Evolutionary conservation across 2,329 filamentous ascomycete species (phyloP), one percentile per base, ranked within the genome.

Genomic region (Hypoxylon sp.): DNA sequence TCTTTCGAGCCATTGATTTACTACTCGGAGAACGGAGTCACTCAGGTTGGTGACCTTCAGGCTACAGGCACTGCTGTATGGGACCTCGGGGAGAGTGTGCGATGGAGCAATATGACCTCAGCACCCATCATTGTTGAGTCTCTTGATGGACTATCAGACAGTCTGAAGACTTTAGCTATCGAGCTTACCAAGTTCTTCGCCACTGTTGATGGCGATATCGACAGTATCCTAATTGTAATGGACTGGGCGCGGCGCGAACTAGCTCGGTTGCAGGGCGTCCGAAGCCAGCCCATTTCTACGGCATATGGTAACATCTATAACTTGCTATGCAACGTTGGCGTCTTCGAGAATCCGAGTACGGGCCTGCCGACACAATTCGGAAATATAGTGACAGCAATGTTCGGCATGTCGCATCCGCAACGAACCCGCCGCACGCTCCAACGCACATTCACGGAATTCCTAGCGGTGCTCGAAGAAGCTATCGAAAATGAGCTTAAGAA

Each of bases 1-100:
- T 93, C 93, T 8, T 97, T 97, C 75, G 95, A 97, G 78, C 95
- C 95, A 5, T 85, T 97, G 46, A 96, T 98, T 67, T 96, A 96
- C 81, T 97, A 96, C 76, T 97, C 94, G 0, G 94, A 97, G 75
- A 91, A 94, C 75, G 94, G 94, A 7, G 90, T 94, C 45, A 87
- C 90, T 37, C 94, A 97, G 75, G 93, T 97, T 41, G 90, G 91
- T 62, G 93, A 96, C 69, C 82, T 98, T 51, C 94, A 97, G 78
- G 93, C 96, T 58, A 97, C 94, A 0, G 93, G 94, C 45, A 90
- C 97, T 30, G 95, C 95, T 0, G 94, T 98, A 25, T 97, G 94
- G 92, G 95, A 98, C 77, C 85, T 98, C 5, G 91, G 93, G 63
- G 95, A 97, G 83, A 96, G 91, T 70, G 91, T 97, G 60, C 88